A percentile compares a stretch with the other conserved stretches of the same genome.
These are phyloP conservation scores for Botrytis porri DNA, from an alignment of 2,329 filamentous ascomycete species.

Conservation along the genomic window DNA sequence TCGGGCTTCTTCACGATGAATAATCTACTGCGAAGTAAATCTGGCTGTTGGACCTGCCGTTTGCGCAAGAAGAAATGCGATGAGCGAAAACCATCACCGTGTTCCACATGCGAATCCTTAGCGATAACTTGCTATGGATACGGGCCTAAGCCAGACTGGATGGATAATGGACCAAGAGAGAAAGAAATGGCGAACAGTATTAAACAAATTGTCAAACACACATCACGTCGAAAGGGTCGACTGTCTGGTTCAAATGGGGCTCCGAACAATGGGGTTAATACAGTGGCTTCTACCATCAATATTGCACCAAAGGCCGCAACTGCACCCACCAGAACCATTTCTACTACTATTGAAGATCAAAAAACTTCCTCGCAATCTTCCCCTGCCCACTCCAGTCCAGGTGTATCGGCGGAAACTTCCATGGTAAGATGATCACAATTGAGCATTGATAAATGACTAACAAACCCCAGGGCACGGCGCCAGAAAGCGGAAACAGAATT, in stretches of 20 bases:
- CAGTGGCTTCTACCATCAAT: conserved; percentile 8
- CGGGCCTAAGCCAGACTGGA: conserved; percentile 39
- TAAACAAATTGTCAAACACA: conserved; percentile 57
- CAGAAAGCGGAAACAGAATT: conserved; percentile 14
- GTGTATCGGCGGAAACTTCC: not conserved
- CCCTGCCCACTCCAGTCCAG: not conserved
- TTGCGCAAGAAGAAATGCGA: conserved; percentile 62
- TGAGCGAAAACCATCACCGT: conserved; percentile 48
- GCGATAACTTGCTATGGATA: conserved; percentile 55
- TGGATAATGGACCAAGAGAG: conserved; percentile 37
- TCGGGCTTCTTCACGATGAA: not conserved
- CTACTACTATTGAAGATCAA: not conserved
- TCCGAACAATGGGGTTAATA: conserved; percentile 10
- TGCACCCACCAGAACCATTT: not conserved
- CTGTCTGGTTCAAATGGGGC: conserved; percentile 10
- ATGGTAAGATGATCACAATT: not conserved
- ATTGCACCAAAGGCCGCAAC: not conserved
- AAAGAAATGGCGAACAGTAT: conserved; percentile 52
- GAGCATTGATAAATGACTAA: not conserved
- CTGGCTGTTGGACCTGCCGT: conserved; percentile 44
- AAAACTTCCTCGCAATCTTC: not conserved
- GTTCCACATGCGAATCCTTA: conserved; percentile 49
- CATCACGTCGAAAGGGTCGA: conserved; percentile 43
- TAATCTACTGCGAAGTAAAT: conserved; percentile 11
- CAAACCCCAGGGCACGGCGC: not conserved